A percentile compares a stretch with the other conserved stretches of the same genome.
Conservation (phyloP, 805 yeast genomes). For the Candida yuanshanica region DNA sequence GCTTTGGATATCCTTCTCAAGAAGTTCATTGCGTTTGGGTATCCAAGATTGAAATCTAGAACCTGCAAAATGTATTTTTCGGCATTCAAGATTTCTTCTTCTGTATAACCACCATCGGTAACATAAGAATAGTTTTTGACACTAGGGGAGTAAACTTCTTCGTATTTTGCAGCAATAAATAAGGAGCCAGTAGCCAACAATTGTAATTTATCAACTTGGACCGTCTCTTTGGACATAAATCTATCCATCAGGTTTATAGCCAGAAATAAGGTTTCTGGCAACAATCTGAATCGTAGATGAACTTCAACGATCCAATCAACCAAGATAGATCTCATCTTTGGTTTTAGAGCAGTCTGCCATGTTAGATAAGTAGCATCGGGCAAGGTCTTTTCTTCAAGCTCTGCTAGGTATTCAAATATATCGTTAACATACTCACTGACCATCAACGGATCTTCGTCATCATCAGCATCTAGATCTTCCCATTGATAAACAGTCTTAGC, state of each 20-base stretch:
- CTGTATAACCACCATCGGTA: conserved; percentile 80
- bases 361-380: conserved; percentile 66
- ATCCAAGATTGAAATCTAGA: conserved; percentile 68
- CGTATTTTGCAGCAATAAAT: conserved; percentile 89
- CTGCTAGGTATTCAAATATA: conserved; percentile 71
- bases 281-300: conserved; percentile 73
- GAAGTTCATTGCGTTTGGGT: conserved; percentile 89
- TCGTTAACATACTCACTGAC: conserved; percentile 85
- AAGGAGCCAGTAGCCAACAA: conserved; percentile 79
- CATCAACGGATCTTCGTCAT: conserved; percentile 75
- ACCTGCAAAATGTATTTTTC: conserved; percentile 73
- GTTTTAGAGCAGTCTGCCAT: conserved; percentile 63
- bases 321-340: conserved; percentile 77
- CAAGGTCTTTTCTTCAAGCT: conserved; percentile 59
- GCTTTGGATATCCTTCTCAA: conserved; percentile 85
- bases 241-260: conserved; percentile 87
- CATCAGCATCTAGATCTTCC: conserved; percentile 63
- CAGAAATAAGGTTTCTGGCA: conserved; percentile 80
- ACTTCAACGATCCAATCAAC: conserved; percentile 95
- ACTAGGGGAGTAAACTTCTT: conserved; percentile 86
- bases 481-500: conserved; percentile 14
- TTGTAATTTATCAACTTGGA: conserved; percentile 75
- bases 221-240: conserved; percentile 68
- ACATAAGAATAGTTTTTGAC: conserved; percentile 81
- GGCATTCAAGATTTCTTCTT: conserved; percentile 75